Evolutionary conservation across 2,329 filamentous ascomycete genomes (phyloP).

Genomic region (Neofusicoccum ribis): DNA sequence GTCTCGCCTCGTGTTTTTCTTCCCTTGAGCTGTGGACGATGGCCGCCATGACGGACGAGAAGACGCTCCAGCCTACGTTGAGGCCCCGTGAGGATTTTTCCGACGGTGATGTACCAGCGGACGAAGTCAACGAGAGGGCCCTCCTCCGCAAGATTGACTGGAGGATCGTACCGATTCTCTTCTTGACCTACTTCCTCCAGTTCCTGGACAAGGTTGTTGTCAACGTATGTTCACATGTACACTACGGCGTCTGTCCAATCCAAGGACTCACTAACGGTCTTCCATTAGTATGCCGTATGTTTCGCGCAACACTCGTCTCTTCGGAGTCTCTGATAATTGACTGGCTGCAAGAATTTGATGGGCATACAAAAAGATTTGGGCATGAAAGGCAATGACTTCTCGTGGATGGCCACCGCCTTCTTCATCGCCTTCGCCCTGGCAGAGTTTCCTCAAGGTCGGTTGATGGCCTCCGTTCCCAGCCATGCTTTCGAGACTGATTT

Average conservation of each 20-base stretch:
- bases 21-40: not conserved
- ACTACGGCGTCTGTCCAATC: conserved; percentile 12
- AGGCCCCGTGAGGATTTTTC: not conserved
- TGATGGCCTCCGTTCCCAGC: too few relatives aligned
- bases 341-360: not conserved
- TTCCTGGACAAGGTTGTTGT: conserved; percentile 35
- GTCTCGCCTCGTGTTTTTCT: not conserved
- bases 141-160: conserved; percentile 40
- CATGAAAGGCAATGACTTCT: conserved; percentile 18
- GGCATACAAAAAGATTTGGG: conserved; percentile 8
- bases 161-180: conserved; percentile 45
- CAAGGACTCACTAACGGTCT: too few relatives aligned
- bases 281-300: not conserved
- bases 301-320: too few relatives aligned
- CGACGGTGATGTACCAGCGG: not conserved
- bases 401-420: conserved; percentile 21
- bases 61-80: not conserved
- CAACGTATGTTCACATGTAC: conserved; percentile 28
- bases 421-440: conserved; percentile 22
- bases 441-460: conserved; percentile 21
- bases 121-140: not conserved
- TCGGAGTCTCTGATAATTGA: not conserved
- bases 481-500: not conserved
- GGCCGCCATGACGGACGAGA: not conserved
- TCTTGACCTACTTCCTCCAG: conserved; percentile 40